These are phyloP conservation scores for Jamesozyma spencerorum DNA, from an alignment of 805 yeast species.

Conservation along the genomic window DNA sequence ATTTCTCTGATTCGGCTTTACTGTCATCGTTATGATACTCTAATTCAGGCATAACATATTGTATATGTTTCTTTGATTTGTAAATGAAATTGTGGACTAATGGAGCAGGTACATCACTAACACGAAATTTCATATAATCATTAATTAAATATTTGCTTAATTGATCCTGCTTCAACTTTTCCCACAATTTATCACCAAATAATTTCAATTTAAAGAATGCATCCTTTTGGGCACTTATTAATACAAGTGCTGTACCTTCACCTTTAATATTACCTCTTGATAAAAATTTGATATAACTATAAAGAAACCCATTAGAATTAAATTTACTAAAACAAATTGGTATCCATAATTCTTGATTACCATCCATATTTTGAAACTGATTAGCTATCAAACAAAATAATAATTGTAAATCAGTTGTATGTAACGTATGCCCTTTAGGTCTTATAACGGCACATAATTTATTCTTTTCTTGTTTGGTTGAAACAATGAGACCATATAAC, in stretches of 20 bases:
- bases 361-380: conserved; percentile 27
- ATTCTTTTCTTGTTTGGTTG: conserved; percentile 38
- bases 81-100: conserved; percentile 69
- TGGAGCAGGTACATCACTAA: conserved; percentile 48
- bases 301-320: conserved; percentile 78
- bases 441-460: conserved; percentile 58
- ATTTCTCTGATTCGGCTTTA: background rate
- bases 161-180: conserved; percentile 31
- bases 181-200: conserved; percentile 45
- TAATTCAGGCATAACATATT: conserved; percentile 26
- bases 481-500: conserved; percentile 66
- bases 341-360: conserved; percentile 75
- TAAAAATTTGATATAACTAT: conserved; percentile 64
- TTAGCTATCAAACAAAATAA: conserved; percentile 60
- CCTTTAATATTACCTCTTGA: conserved; percentile 15
- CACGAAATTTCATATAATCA: conserved; percentile 24
- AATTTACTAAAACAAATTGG: conserved; percentile 90
- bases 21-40: conserved; percentile 11
- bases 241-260: conserved; percentile 33
- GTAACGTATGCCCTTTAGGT: conserved; percentile 68
- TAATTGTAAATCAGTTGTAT: conserved; percentile 72
- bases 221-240: conserved; percentile 55
- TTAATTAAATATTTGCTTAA: conserved; percentile 33
- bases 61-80: conserved; percentile 62
- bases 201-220: conserved; percentile 68